A percentile compares a stretch with the other conserved stretches of the same genome.
These are phyloP conservation scores for Aspergillus sp. DNA, from an alignment of 2,329 filamentous ascomycete species.

Conservation along the genomic window DNA sequence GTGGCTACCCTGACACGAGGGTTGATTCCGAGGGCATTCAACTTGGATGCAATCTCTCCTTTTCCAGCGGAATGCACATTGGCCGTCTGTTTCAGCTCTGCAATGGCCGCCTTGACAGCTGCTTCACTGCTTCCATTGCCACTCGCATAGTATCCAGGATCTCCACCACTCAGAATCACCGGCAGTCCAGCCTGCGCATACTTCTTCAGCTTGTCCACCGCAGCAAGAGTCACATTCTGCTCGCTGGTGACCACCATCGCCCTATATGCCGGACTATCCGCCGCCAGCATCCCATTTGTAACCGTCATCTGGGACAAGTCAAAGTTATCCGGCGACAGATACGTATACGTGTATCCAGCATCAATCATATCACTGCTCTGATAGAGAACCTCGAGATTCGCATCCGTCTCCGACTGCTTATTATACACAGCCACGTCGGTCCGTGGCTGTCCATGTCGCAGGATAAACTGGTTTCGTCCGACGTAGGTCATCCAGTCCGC, in stretches of 20 bases:
- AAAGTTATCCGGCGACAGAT: slow-evolving; percentile 44
- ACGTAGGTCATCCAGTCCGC: slow-evolving; percentile 34
- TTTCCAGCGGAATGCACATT: slow-evolving; percentile 33
- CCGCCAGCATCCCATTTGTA: slow-evolving; percentile 31
- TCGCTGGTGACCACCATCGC: slow-evolving; percentile 37
- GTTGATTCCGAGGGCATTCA: slow-evolving; percentile 26
- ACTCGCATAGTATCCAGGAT: slow-evolving; percentile 20
- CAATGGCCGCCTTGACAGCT: slow-evolving; percentile 13
- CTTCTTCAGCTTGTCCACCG: slow-evolving; percentile 27
- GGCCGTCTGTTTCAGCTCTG: slow-evolving; percentile 13
- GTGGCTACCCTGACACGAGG: slow-evolving; percentile 24
- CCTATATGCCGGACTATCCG: slow-evolving; percentile 37
- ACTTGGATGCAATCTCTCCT: slow-evolving; percentile 23
- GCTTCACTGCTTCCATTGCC: slow-evolving; percentile 8
- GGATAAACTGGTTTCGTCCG: slow-evolving; percentile 33
- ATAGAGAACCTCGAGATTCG: slow-evolving; percentile 2
- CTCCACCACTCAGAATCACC: slow-evolving; percentile 37
- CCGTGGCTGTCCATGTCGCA: slow-evolving; percentile 35
- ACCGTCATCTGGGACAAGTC: slow-evolving; percentile 35
- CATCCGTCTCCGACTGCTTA: slow-evolving; percentile 9
- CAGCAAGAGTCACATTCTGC: slow-evolving; percentile 32
- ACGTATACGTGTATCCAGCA: slow-evolving; percentile 40
- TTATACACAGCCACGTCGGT: slow-evolving; percentile 39
- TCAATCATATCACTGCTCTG: slow-evolving; percentile 3
- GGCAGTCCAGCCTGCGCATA: slow-evolving; percentile 38